Evolutionary conservation across 2,329 filamentous ascomycete genomes (phyloP).

Genomic region (Ambrosiella beaveri): DNA sequence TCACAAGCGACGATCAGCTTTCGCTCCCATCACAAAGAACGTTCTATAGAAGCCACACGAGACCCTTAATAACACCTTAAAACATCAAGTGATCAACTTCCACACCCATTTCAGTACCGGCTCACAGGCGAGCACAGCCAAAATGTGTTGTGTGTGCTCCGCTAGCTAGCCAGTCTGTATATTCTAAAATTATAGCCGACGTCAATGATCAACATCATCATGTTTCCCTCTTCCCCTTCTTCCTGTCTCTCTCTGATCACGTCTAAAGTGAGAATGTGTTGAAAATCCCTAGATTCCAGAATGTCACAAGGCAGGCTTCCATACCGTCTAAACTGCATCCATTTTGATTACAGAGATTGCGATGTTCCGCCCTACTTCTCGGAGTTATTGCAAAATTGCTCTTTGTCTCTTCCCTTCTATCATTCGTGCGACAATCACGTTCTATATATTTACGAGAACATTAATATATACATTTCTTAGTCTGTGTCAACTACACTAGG

Average conservation of each 20-base stretch:
- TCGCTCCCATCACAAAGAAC: not conserved
- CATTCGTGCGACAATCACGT: too few relatives aligned
- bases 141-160: too few relatives aligned
- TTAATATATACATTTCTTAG: too few relatives aligned
- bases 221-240: not conserved
- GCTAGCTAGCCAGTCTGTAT: too few relatives aligned
- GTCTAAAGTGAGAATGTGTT: not conserved
- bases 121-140: too few relatives aligned
- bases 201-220: too few relatives aligned
- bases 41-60: not conserved
- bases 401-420: too few relatives aligned
- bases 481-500: too few relatives aligned
- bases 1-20: not conserved
- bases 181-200: too few relatives aligned
- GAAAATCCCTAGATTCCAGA: not conserved
- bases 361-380: not conserved
- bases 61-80: constrained; percentile 1
- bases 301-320: not conserved
- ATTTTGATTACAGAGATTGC: not conserved
- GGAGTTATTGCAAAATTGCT: too few relatives aligned
- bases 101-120: too few relatives aligned
- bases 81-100: not conserved
- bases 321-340: not conserved
- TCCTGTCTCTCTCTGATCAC: not conserved
- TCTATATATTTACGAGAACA: too few relatives aligned